Conservation (phyloP, 2,329 filamentous ascomycete species). For the Akanthomyces uredinophilus region DNA sequence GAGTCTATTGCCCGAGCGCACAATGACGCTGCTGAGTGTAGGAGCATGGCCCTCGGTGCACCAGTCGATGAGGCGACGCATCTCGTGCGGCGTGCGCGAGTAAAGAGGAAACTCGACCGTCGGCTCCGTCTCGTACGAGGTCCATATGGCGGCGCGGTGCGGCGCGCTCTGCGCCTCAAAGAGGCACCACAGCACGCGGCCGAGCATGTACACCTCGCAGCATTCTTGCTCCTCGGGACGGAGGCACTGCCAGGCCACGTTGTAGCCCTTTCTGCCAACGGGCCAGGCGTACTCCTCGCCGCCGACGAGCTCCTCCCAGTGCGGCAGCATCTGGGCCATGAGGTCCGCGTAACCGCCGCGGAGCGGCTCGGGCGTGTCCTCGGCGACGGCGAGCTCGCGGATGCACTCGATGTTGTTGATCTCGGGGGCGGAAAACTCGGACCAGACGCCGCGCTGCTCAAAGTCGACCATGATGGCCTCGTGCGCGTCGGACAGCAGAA, state of each 20-base stretch:
- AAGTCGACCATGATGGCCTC: conserved; percentile 56
- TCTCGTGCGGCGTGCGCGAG: conserved; percentile 38
- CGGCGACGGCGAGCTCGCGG: conserved; percentile 47
- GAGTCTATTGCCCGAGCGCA: conserved; percentile 41
- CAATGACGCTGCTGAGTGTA: conserved; percentile 40
- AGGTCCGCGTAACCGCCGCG: conserved; percentile 36
- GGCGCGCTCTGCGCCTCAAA: conserved; percentile 57
- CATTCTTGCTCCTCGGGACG: conserved; percentile 47
- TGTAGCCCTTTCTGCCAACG: conserved; percentile 39
- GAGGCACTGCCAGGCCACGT: conserved; percentile 52
- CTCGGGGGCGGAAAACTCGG: conserved; percentile 56
- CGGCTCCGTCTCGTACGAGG: conserved; percentile 54
- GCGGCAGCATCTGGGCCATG: conserved; percentile 40
- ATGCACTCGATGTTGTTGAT: conserved; percentile 56
- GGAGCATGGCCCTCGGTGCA: conserved; percentile 46
- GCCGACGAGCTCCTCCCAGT: conserved; percentile 37
- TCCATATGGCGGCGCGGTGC: conserved; percentile 52
- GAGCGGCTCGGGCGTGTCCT: conserved; percentile 37
- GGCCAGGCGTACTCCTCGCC: conserved; percentile 45
- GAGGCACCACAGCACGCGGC: conserved; percentile 56
- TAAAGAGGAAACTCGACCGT: conserved; percentile 52
- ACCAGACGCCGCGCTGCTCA: conserved; percentile 59
- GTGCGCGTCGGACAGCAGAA: conserved; percentile 44
- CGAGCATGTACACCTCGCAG: conserved; percentile 59
- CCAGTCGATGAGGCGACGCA: conserved; percentile 44